These are phyloP conservation scores for Syzygium grande DNA, from an alignment of 345 rosid species.

Conservation along the genomic window DNA sequence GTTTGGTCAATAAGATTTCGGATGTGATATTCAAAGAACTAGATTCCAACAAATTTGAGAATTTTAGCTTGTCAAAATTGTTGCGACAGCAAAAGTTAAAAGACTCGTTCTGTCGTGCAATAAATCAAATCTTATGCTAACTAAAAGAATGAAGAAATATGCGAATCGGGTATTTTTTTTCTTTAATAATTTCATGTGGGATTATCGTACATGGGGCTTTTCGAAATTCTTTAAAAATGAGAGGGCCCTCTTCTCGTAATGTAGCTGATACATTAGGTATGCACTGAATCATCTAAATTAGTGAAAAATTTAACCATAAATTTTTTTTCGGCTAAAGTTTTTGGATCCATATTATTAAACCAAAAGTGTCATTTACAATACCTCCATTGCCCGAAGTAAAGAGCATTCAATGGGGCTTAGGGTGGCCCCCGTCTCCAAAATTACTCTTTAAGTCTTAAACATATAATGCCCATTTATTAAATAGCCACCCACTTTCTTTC, in stretches of 20 bases:
- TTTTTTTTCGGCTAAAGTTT: not conserved
- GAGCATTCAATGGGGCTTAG: not conserved
- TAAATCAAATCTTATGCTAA: too few relatives aligned
- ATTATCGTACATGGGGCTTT: too few relatives aligned
- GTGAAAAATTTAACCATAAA: rapidly evolving
- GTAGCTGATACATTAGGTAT: not conserved
- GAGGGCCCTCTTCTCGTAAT: not conserved
- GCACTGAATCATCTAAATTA: not conserved
- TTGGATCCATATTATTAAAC: not conserved
- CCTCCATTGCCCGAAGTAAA: not conserved
- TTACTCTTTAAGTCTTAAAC: not conserved
- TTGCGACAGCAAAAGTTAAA: too few relatives aligned
- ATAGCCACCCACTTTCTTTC: not conserved
- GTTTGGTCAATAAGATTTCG: too few relatives aligned
- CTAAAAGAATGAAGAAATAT: too few relatives aligned
- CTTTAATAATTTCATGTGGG: not conserved
- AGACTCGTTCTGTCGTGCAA: too few relatives aligned
- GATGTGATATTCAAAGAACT: not conserved
- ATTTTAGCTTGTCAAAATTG: not conserved
- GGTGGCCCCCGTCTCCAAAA: not conserved
- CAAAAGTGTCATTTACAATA: not conserved
- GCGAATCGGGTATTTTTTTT: too few relatives aligned
- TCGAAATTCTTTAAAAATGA: not conserved
- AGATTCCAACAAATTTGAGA: not conserved
- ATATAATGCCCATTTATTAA: not conserved